phyloP scores from a whole-genome alignment of 805 yeast genomes.

The Sugiyamaella lignohabitans region DNA sequence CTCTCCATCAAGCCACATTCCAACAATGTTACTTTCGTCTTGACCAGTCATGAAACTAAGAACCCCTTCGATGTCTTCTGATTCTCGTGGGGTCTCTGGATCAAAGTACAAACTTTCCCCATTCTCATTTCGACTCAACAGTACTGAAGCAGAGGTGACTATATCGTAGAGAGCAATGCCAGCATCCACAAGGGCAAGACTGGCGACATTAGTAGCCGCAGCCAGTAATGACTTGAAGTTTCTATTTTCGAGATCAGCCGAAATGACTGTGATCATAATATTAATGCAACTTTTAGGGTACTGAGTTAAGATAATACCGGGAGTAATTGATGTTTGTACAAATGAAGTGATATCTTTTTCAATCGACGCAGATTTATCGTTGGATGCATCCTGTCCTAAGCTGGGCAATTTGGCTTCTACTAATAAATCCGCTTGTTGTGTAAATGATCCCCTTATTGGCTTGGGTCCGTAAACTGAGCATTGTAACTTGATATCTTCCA shows the following conservation, averaged over 20 bases:
- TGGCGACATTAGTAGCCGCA: conserved; percentile 55
- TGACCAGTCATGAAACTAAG: conserved; percentile 46
- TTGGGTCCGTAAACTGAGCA: conserved; percentile 84
- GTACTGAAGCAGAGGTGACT: conserved; percentile 43
- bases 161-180: conserved; percentile 75
- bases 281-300: conserved; percentile 91
- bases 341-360: conserved; percentile 45
- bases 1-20: conserved; percentile 44
- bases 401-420: conserved; percentile 54
- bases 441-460: conserved; percentile 70
- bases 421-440: conserved; percentile 56
- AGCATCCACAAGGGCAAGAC: conserved; percentile 76
- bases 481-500: conserved; percentile 51
- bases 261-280: conserved; percentile 61
- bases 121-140: neutral
- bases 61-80: conserved; percentile 31
- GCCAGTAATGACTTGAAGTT: conserved; percentile 32
- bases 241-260: conserved; percentile 37
- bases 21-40: conserved; percentile 42
- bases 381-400: conserved; percentile 32
- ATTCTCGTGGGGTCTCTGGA: conserved; percentile 9
- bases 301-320: conserved; percentile 52
- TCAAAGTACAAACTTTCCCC: neutral
- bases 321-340: conserved; percentile 45
- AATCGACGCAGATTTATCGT: conserved; percentile 1